Evolutionary conservation across 1,139 yeast species (phyloP).

Genomic region (Suhomyces ambrosiae): DNA sequence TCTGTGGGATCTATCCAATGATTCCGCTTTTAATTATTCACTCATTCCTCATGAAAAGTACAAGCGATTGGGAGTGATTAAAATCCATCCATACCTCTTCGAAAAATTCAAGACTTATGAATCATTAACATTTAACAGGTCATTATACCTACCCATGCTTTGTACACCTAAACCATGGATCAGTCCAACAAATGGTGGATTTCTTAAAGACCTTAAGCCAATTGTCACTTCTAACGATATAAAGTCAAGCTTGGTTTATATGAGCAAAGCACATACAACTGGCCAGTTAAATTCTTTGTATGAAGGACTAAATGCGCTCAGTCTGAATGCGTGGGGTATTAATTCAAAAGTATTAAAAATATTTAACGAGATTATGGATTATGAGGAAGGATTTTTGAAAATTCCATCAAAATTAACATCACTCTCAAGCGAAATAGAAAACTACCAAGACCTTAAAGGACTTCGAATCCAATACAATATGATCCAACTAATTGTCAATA

Average conservation of each 20-base stretch:
- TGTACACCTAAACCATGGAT: constrained; percentile 43
- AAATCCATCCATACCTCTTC: constrained; percentile 30
- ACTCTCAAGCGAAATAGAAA: constrained; percentile 6
- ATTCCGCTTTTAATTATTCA: constrained; percentile 11
- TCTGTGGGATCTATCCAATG: neutral
- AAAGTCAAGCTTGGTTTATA: constrained; percentile 21
- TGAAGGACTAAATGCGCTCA: constrained; percentile 32
- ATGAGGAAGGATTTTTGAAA: constrained; percentile 28
- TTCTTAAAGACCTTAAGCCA: constrained; percentile 27
- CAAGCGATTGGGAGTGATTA: constrained; percentile 23
- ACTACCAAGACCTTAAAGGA: constrained; percentile 21
- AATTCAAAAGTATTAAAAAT: constrained; percentile 29
- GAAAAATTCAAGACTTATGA: constrained; percentile 20
- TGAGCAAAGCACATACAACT: constrained; percentile 30
- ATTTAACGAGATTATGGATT: constrained; percentile 26
- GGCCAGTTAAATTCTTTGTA: constrained; percentile 40
- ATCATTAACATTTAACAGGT: constrained; percentile 18
- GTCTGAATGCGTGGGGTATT: constrained; percentile 41
- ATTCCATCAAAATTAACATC: constrained; percentile 28
- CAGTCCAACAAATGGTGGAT: constrained; percentile 40
- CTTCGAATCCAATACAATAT: constrained; percentile 27
- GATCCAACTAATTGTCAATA: constrained; percentile 27
- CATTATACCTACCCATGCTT: constrained; percentile 41
- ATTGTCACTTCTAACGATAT: constrained; percentile 28
- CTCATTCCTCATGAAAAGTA: constrained; percentile 2